phyloP scores from a whole-genome alignment of 805 yeast genomes.

The Gaillardinia entomophila region DNA sequence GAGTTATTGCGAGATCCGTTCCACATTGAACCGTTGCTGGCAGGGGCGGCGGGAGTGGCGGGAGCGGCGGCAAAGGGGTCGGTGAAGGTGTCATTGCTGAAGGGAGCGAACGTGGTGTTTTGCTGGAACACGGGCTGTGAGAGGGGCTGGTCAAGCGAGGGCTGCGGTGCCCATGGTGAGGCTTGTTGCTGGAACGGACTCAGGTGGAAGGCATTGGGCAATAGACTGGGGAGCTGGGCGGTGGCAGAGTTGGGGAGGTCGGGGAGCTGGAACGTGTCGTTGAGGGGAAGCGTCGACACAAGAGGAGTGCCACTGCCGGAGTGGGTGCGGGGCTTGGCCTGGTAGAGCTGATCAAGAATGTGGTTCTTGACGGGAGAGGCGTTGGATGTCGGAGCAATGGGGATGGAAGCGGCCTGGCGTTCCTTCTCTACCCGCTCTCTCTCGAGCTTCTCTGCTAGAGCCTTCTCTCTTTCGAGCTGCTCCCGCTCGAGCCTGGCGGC shows the following conservation, averaged over 20 bases:
- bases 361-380: conserved; percentile 14
- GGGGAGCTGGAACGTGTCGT: background rate
- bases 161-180: background rate
- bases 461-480: conserved; percentile 14
- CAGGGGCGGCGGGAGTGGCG: conserved; percentile 3
- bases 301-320: background rate
- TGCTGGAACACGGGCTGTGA: background rate
- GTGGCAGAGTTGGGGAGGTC: background rate
- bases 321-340: conserved; percentile 21
- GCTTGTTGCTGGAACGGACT: background rate
- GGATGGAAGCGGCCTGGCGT: conserved; percentile 1
- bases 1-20: conserved; percentile 2
- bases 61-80: conserved; percentile 1
- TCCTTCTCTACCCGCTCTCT: background rate
- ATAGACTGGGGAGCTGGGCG: background rate
- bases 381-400: too few species aligned
- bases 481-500: conserved; percentile 9
- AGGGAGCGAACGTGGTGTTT: conserved; percentile 13
- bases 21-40: conserved; percentile 29
- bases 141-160: background rate
- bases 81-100: conserved; percentile 2
- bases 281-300: background rate
- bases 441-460: conserved; percentile 13
- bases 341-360: conserved; percentile 29
- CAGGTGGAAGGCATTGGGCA: background rate